These are phyloP conservation scores for Zygosaccharomyces pseudobailii DNA, from an alignment of 1,139 yeast genomes.

Conservation along the genomic window DNA sequence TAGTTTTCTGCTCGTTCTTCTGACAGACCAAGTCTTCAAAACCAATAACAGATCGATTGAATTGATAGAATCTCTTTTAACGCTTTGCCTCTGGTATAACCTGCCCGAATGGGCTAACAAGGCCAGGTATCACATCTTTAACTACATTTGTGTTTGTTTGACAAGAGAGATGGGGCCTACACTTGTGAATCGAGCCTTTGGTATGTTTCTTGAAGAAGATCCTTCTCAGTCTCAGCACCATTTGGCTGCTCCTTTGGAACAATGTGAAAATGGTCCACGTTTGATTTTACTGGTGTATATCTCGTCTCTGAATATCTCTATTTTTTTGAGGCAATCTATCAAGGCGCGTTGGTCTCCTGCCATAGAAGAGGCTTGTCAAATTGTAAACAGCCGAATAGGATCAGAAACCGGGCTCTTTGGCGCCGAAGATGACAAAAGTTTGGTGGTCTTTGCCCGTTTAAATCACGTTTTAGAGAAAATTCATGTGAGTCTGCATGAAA, in stretches of 20 bases:
- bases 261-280: constrained; percentile 23
- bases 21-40: constrained; percentile 60
- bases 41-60: constrained; percentile 72
- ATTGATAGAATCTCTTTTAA: constrained; percentile 54
- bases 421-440: constrained; percentile 35
- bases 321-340: constrained; percentile 35
- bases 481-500: constrained; percentile 43
- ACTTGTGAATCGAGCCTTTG: constrained; percentile 19
- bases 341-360: constrained; percentile 27
- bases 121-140: constrained; percentile 68
- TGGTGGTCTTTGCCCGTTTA: constrained; percentile 59
- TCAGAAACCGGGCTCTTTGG: constrained; percentile 31
- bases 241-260: constrained; percentile 18
- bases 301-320: constrained; percentile 34
- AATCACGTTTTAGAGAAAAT: constrained; percentile 60
- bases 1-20: constrained; percentile 51
- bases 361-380: constrained; percentile 20
- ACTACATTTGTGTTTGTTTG: constrained; percentile 61
- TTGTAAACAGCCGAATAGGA: constrained; percentile 22
- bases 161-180: constrained; percentile 73
- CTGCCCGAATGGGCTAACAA: constrained; percentile 78
- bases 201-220: constrained; percentile 24
- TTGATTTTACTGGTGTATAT: constrained; percentile 36
- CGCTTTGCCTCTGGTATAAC: constrained; percentile 74
- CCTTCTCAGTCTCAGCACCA: constrained; percentile 8